Evolutionary conservation across 768 basidiomycete genomes (phyloP), one percentile per base, ranked within the genome.

Genomic region (Tulasnella sp.): DNA sequence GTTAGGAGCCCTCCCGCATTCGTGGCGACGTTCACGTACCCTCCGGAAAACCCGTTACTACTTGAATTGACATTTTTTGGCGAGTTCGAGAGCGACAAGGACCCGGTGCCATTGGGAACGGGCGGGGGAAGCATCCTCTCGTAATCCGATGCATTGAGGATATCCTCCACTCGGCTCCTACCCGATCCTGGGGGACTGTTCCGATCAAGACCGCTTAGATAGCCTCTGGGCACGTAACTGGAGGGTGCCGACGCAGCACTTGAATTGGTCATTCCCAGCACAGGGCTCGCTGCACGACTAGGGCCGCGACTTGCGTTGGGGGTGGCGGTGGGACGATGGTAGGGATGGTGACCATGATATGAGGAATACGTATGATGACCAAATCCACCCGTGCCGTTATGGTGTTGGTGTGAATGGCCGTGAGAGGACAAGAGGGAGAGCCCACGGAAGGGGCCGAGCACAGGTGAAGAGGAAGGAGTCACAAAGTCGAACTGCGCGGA

Each of bases 391-490:
- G 45, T 23, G 19, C 56, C 31, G 31, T 15, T 23, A 52, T 41
- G 52, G 51, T 39, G 43, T 19, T 50, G 35, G 27, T 58, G 59
- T 29, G 34, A 35, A 6, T 21, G 25, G n/a, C 42, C 42, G 25
- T 35, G 50, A 41, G 48, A 12, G 59, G 65, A 59, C 64, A 67
- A 39, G 67, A 57, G 62, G 7, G 62, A 62, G 67, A 72, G 68
- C 49, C 63, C 65, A 54, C 67, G 61, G 64, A 71, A 64, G 9
- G 69, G 65, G 4, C 67, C 66, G 5, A 72, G 58, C 6, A 70
- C 70, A n/a, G 71, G 71, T 34, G 65, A 67, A 0, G 69, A 68
- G 27, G 66, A 62, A 19, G 65, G 65, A 6, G 66, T 63, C 11
- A 40, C 40, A 27, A 51, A 51, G 32, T 51, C 49, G 49, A 51